Evolutionary conservation across 371 early-diverging fungal species (phyloP), one percentile per base, ranked within the genome.

Genomic region (Mortierella sp.): DNA sequence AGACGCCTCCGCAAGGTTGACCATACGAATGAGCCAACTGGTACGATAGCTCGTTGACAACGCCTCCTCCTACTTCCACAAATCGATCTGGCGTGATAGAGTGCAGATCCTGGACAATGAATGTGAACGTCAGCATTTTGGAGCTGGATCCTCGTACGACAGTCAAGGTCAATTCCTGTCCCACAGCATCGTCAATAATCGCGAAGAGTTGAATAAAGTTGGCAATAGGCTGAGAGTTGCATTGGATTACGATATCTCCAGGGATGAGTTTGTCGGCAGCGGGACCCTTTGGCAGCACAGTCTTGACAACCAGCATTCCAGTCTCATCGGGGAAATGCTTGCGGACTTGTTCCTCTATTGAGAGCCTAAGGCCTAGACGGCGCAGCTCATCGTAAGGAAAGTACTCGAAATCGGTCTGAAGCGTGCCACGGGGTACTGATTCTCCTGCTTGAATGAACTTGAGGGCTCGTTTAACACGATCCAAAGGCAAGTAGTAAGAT

Each of bases 21-120:
- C 88, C 87, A 76, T 91, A 94, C 6, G 90, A 88, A 58, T 92
- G 88, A 0, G 97, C 97, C 50, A 96, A 87, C 83, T 96, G 96
- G 81, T 95, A 97, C 21, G 94, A 93, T 7, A 97, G 76, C 67
- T 96, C 91, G 82, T 96, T 93, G 43, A 96, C 84, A 24, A 92
- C 88, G 16, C 91, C 92, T 47, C 97, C 98, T 57, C 97, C 97
- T 40, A 97, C 87, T 76, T 97, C 95, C 19, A 98, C 77, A 63
- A 87, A 93, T 9, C 87, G 82, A 73, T 86, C 81, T 1, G 96
- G 95, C 36, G 94, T 93, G 58, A 93, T 87, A 2, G 84, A 63
- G 75, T 96, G 94, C 65, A 98, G 80, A 76, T 97, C 94, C 76
- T 96, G 93, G 1, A 94, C 89, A 9, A 33, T 36, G 19, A 79